Base-by-base conservation (phyloP, 176 grass and related monocot genomes). In the Ampelocalamus luodianensis region DNA sequence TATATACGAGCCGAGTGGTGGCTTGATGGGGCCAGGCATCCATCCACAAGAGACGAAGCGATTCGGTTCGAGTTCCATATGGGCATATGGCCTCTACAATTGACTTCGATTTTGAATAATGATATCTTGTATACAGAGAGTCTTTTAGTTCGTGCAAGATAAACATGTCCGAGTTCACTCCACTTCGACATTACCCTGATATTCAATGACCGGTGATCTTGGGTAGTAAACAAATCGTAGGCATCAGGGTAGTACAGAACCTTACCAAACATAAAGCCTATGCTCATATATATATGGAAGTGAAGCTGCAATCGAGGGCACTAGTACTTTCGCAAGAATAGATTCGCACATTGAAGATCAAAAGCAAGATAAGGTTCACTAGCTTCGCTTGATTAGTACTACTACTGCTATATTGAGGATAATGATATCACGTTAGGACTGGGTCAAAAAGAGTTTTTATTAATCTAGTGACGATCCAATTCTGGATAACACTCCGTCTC, bases 251-350 rank as follows among this genome's bases (percentile, higher is more conserved):
- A 46, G 77, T 27, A 76, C 29, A 59, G 77, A 86, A 86, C 64
- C 88, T 82, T 27, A 34, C 66, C 65, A 36, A 77, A 32, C 77
- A 7, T 63, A 20, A 63, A 65, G 82, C 17, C 29, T 44, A 32
- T 87, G 77, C 60, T 80, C 44, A 38, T 11, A 10, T 20, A 23
- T 66, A n/a, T 38, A 68, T 34, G 32, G 9, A 18, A 9, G 62
- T 42, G 88, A 81, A 22, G 83, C 45, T 82, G 48, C 79, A 48
- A 82, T 48, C 37, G 73, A 82, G 59, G 72, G 64, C 88, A 82
- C 83, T 90, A 54, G 45, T 10, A 22, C 49, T 89, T 66, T 72
- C 78, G 48, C 15, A 64, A 73, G 79, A 90, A 78, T 42, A 17
- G 38, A 67, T 87, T 83, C 84, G 45, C 8, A 54, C 59, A 71